Evolutionary conservation across 148 eudicot species (phyloP).

Genomic region (Diospyros lotus): DNA sequence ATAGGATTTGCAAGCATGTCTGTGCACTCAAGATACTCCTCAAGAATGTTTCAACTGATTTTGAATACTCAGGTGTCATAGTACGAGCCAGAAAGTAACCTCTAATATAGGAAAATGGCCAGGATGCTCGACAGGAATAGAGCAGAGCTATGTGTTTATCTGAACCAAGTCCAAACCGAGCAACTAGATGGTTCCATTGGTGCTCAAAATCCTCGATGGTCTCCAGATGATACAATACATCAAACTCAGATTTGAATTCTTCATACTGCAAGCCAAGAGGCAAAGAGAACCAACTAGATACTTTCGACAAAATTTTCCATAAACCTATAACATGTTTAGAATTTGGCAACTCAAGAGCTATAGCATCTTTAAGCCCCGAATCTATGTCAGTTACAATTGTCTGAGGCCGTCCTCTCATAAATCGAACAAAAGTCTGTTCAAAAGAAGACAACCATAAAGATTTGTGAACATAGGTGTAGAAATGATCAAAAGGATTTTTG

Average conservation of each 20-base stretch:
- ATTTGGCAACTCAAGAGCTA: slow-evolving; percentile 43
- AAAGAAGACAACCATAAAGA: slow-evolving; percentile 7
- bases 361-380: slow-evolving; percentile 52
- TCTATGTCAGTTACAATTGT: slow-evolving; percentile 62
- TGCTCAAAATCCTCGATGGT: slow-evolving; percentile 54
- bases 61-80: slow-evolving; percentile 33
- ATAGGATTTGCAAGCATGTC: slow-evolving; percentile 45
- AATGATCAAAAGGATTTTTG: slow-evolving; percentile 12
- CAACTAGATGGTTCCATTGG: slow-evolving; percentile 55
- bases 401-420: slow-evolving; percentile 61
- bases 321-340: slow-evolving; percentile 52
- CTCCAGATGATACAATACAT: slow-evolving; percentile 43
- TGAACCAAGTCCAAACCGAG: slow-evolving; percentile 49
- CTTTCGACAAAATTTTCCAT: slow-evolving; percentile 48
- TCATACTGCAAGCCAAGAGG: slow-evolving; percentile 46
- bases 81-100: slow-evolving; percentile 53
- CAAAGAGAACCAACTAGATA: slow-evolving; percentile 65
- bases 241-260: slow-evolving; percentile 61
- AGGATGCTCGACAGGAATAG: slow-evolving; percentile 39
- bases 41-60: slow-evolving; percentile 41
- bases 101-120: slow-evolving; percentile 51
- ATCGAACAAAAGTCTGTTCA: slow-evolving; percentile 47
- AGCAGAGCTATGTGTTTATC: slow-evolving; percentile 55
- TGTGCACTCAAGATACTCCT: slow-evolving; percentile 45
- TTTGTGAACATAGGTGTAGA: slow-evolving; percentile 10